These are phyloP conservation scores for Coemansia reversa DNA, from an alignment of 192 early-diverging fungal genomes.

Conservation along the genomic window DNA sequence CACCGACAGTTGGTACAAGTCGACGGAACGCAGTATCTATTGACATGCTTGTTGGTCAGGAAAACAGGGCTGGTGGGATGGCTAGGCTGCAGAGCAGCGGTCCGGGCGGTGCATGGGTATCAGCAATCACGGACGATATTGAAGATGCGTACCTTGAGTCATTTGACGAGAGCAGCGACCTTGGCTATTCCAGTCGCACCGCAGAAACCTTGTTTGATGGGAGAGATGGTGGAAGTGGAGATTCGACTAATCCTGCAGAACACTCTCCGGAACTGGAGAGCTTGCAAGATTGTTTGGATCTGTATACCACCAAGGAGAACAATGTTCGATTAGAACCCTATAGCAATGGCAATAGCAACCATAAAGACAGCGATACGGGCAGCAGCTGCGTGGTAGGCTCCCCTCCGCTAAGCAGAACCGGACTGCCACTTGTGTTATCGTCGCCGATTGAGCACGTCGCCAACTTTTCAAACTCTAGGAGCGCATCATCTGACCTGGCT, in stretches of 20 bases:
- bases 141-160: slow-evolving; percentile 82
- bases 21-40: slow-evolving; percentile 42
- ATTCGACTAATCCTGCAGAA: background rate
- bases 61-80: slow-evolving; percentile 5
- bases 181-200: background rate
- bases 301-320: slow-evolving; percentile 19
- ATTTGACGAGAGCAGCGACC: slow-evolving; percentile 51
- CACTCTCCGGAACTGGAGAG: slow-evolving; percentile 33
- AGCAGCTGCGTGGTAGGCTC: background rate
- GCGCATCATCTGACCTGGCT: background rate
- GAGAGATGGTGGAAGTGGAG: background rate
- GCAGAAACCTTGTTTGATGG: background rate
- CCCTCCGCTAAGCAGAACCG: background rate
- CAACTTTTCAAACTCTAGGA: background rate
- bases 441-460: background rate
- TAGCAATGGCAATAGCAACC: background rate
- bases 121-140: slow-evolving; percentile 62
- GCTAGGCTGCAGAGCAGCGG: background rate
- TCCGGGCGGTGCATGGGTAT: slow-evolving; percentile 43
- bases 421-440: background rate
- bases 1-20: slow-evolving; percentile 42
- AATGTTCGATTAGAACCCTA: background rate
- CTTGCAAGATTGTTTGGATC: slow-evolving; percentile 32
- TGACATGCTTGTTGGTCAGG: slow-evolving; percentile 30
- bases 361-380: background rate